Evolutionary conservation across 2,329 filamentous ascomycete genomes (phyloP).

Genomic region (Penicillium crustosum): DNA sequence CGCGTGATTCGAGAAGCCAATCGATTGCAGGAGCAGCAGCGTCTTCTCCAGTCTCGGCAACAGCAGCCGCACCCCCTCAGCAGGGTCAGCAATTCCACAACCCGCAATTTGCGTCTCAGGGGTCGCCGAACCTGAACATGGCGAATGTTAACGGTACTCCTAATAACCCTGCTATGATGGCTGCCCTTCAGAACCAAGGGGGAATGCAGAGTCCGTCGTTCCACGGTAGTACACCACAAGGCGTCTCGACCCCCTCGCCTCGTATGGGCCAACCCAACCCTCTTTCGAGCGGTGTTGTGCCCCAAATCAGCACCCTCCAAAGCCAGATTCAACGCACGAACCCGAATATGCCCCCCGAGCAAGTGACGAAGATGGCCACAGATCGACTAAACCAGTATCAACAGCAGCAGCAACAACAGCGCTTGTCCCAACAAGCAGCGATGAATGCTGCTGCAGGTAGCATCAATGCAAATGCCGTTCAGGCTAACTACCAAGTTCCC

Average conservation of each 20-base stretch:
- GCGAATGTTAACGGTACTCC: slow-evolving; percentile 41
- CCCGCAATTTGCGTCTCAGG: slow-evolving; percentile 43
- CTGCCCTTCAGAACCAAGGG: slow-evolving; percentile 45
- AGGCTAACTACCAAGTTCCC: slow-evolving; percentile 42
- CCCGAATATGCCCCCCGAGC: slow-evolving; percentile 54
- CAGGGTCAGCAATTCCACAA: slow-evolving; percentile 39
- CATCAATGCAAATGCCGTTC: slow-evolving; percentile 31
- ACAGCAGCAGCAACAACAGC: slow-evolving; percentile 49
- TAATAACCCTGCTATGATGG: slow-evolving; percentile 47
- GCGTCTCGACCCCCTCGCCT: slow-evolving; percentile 48
- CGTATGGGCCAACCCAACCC: slow-evolving; percentile 51
- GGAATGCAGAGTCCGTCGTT: slow-evolving; percentile 48
- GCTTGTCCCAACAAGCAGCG: slow-evolving; percentile 50
- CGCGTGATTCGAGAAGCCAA: slow-evolving; percentile 50
- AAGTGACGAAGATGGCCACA: slow-evolving; percentile 54
- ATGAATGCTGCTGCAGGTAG: slow-evolving; percentile 54
- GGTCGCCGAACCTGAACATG: slow-evolving; percentile 47
- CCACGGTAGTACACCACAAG: slow-evolving; percentile 40
- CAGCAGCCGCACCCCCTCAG: slow-evolving; percentile 40
- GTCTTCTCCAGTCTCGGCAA: slow-evolving; percentile 59
- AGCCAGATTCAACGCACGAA: slow-evolving; percentile 54
- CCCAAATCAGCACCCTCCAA: slow-evolving; percentile 55
- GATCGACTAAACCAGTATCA: slow-evolving; percentile 52
- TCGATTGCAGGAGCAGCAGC: slow-evolving; percentile 53
- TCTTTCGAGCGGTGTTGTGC: slow-evolving; percentile 55